Conservation (phyloP, 257 asterid species). For the Petunia secreta region DNA sequence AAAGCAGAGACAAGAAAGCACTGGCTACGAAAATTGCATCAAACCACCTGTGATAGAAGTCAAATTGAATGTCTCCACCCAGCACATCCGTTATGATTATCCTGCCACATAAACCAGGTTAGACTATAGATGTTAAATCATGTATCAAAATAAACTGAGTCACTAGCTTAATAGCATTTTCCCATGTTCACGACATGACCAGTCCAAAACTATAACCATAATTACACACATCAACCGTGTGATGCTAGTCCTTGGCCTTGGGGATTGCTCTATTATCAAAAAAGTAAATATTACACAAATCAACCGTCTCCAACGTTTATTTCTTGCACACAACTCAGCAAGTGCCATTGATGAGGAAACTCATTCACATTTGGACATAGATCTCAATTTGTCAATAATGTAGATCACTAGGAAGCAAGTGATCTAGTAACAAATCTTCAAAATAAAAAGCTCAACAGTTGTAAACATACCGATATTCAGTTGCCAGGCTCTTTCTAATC, state of each 20-base stretch:
- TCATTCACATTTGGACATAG: not conserved
- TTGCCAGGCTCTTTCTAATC: slow-evolving; percentile 95
- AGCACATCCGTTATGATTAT: slow-evolving; percentile 88
- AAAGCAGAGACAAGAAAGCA: slow-evolving; percentile 86
- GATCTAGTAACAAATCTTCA: slow-evolving; percentile 5
- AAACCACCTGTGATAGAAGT: slow-evolving; percentile 96
- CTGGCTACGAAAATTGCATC: slow-evolving; percentile 96
- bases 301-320: not conserved
- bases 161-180: not conserved
- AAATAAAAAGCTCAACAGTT: not conserved
- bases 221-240: not conserved
- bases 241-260: no score
- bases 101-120: slow-evolving; percentile 47
- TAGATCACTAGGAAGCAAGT: not conserved
- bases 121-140: not conserved
- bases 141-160: not conserved
- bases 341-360: not conserved
- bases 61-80: slow-evolving; percentile 97
- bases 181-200: not conserved
- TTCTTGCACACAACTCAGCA: not conserved
- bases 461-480: slow-evolving; percentile 75
- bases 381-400: not conserved
- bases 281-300: not conserved
- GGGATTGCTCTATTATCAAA: no score
- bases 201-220: not conserved